phyloP scores from a whole-genome alignment of 163 green algal species.

The Scenedesmus sp. region DNA sequence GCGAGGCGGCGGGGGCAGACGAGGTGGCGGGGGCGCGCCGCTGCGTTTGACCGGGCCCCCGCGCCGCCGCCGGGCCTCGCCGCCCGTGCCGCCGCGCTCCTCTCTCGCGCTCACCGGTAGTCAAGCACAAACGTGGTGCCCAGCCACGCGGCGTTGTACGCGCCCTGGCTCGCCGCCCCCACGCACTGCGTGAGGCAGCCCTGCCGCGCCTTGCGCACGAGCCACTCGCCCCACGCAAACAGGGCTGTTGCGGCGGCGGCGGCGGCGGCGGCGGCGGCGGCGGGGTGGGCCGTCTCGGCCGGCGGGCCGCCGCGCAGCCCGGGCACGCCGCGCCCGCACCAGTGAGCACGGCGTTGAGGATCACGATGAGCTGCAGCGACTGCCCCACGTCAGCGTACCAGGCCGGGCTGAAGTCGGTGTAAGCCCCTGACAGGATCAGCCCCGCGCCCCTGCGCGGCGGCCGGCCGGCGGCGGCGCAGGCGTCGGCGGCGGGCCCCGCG shows the following conservation, averaged over 20 bases:
- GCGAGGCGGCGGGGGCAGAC: no score
- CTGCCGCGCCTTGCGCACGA: conserved; percentile 37
- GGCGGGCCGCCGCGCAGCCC: no score
- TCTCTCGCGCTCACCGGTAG: conserved; percentile 28
- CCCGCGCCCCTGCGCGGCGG: conserved; percentile 32
- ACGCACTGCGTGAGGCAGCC: conserved; percentile 33
- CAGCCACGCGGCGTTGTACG: conserved; percentile 38
- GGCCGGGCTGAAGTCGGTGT: conserved; percentile 52
- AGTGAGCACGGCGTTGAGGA: conserved; percentile 34
- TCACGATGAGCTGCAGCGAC: conserved; percentile 49
- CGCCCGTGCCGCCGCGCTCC: no score
- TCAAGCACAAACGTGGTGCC: conserved; percentile 34
- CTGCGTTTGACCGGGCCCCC: no score
- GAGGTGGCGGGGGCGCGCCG: no score
- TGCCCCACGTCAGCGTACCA: conserved; percentile 62
- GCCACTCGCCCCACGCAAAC: conserved; percentile 7
- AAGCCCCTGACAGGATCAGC: conserved; percentile 55
- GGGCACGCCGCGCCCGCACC: no score
- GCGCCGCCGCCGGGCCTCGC: no score
- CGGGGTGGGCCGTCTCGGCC: no score
- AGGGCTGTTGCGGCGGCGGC: no score
- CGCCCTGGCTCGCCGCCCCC: conserved; percentile 30
- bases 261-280: no score
- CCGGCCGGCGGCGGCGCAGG: no score
- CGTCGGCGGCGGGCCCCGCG: no score